A percentile compares a stretch with the other conserved stretches of the same genome.
Conservation (phyloP, 2,329 filamentous ascomycete genomes). For the Aspergillus sp. region DNA sequence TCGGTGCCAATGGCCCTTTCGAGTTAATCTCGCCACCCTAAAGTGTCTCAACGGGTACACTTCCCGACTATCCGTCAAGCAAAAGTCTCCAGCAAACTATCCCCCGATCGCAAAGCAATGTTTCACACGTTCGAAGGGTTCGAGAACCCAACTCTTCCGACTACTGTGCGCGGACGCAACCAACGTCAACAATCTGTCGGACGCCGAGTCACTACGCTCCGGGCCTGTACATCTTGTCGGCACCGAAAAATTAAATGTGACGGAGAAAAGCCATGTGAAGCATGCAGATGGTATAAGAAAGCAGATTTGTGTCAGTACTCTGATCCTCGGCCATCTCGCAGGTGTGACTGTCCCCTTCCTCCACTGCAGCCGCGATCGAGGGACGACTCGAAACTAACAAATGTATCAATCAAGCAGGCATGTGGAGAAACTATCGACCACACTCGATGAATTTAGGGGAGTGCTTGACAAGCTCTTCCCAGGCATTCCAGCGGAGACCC, state of each 20-base stretch:
- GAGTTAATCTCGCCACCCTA: constrained; percentile 10
- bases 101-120: constrained; percentile 28
- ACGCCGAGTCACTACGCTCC: constrained; percentile 42
- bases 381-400: constrained; percentile 12
- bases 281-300: constrained; percentile 79
- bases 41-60: constrained; percentile 17
- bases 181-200: constrained; percentile 39
- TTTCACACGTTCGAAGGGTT: constrained; percentile 48
- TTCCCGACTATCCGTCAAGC: background rate
- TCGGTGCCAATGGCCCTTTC: constrained; percentile 12
- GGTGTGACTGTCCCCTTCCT: constrained; percentile 52
- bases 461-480: constrained; percentile 66
- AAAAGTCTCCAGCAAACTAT: background rate
- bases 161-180: constrained; percentile 31
- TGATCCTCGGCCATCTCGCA: constrained; percentile 77
- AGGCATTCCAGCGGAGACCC: constrained; percentile 55
- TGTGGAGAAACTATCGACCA: constrained; percentile 63
- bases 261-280: constrained; percentile 77
- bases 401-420: constrained; percentile 27
- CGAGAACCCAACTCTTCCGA: constrained; percentile 36
- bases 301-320: constrained; percentile 79
- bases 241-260: constrained; percentile 82
- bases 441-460: constrained; percentile 65
- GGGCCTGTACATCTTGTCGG: constrained; percentile 74
- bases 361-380: background rate